Conservation (phyloP, 192 early-diverging fungal species). For the Chytriomyces sp. region DNA sequence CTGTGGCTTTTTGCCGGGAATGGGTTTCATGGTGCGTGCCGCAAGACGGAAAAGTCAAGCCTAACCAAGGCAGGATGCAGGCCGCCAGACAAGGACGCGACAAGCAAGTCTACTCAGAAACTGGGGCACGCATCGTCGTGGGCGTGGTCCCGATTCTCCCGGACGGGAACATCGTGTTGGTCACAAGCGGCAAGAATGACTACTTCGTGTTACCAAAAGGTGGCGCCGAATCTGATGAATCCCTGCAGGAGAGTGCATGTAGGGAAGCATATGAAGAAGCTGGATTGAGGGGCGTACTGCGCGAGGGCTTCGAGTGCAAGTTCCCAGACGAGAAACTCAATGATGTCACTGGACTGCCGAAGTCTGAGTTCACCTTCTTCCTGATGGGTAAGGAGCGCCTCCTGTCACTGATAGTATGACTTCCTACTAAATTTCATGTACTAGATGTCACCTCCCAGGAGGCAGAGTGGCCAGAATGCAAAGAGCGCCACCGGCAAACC, state of each 20-base stretch:
- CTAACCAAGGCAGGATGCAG: background rate
- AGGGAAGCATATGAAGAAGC: slow-evolving; percentile 26
- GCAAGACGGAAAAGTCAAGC: too few relatives aligned
- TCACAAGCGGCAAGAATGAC: background rate
- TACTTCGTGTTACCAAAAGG: slow-evolving; percentile 19
- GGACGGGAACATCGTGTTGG: slow-evolving; percentile 22
- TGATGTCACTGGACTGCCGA: background rate
- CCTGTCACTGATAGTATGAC: background rate
- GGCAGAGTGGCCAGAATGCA: slow-evolving; percentile 11
- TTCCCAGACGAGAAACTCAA: background rate
- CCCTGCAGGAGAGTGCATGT: background rate
- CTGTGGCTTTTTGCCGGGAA: background rate
- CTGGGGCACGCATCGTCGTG: slow-evolving; percentile 8
- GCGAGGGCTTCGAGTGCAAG: background rate
- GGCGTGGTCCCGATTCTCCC: slow-evolving; percentile 21
- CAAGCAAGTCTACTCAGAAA: slow-evolving; percentile 14
- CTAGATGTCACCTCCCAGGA: slow-evolving; percentile 12
- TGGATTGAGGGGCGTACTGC: slow-evolving; percentile 2
- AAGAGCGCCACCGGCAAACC: background rate
- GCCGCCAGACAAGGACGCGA: slow-evolving; percentile 1
- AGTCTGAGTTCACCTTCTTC: slow-evolving; percentile 10
- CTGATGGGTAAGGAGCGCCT: slow-evolving; percentile 1
- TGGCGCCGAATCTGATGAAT: slow-evolving; percentile 28
- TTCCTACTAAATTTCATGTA: background rate
- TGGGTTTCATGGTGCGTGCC: too few relatives aligned